Evolutionary conservation across 2,329 filamentous ascomycete genomes (phyloP), one percentile per base, ranked within the genome.

Genomic region (Cercospora zeina): DNA sequence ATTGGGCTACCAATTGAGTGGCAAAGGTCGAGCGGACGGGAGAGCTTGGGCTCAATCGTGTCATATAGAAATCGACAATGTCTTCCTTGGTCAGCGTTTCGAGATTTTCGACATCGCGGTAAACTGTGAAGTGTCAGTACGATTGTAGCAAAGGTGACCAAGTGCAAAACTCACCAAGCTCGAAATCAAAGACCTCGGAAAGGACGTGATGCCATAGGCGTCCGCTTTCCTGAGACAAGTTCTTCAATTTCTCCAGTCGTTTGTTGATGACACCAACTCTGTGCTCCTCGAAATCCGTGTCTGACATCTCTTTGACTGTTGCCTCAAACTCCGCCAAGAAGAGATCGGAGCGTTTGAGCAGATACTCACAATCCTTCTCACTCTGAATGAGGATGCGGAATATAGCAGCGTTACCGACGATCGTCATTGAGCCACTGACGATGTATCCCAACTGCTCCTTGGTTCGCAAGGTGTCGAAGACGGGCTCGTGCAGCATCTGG

Each of bases 401-500:
- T 0, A 90, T 91, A 1, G 76, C 73, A 70, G 91, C 88, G 0
- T 89, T 93, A 0, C 89, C 92, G n/a, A 86, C 80, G 59, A 89
- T 86, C 57, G 84, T 83, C 39, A 87, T 82, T 30, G 91, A 90
- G 54, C 90, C 93, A 77, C 93, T 96, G 0, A 99, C 93, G 58
- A 99, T 90, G 70, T 99, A 99, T 11, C 95, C 95, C 6, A 99
- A 87, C 77, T 99, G 93, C 76, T 99, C 93, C 77, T 97, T 97
- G 47, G 95, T 97, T 54, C 95, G 87, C 7, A 99, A 83, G 75
- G 96, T 92, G 76, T 99, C 91, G 73, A 97, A 99, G 8, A 89
- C 89, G 3, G 93, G 93, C 78, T 99, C 95, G 61, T 96, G 90
- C 0, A 91, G 87, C 78, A 99, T 89, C 76, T 97, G 95, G 27